These are phyloP conservation scores for Populus tomentosa DNA, from an alignment of 441 rosid species.

Conservation along the genomic window DNA sequence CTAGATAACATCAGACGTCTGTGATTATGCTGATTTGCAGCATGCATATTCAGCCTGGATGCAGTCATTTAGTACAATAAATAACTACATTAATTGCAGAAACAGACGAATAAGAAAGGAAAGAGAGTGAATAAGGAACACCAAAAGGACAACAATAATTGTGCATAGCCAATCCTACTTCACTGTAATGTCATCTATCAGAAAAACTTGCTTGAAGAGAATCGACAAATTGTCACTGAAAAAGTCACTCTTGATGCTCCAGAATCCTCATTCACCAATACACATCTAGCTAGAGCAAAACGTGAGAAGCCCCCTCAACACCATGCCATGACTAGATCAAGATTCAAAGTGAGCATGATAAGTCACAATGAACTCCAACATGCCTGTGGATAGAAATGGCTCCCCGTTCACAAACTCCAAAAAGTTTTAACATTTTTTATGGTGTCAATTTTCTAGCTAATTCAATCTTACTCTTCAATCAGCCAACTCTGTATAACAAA, in stretches of 20 bases:
- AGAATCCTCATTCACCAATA: not conserved
- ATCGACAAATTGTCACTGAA: not conserved
- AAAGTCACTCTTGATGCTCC: not conserved
- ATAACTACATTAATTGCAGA: not conserved
- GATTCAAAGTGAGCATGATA: not conserved
- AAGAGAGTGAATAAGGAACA: not conserved
- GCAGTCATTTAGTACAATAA: not conserved
- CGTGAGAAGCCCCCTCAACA: not conserved
- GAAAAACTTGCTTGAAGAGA: not conserved
- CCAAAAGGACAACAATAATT: not conserved
- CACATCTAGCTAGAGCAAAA: not conserved
- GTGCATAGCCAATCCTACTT: not conserved
- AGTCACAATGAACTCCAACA: not conserved
- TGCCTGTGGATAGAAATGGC: not conserved
- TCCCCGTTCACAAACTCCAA: not conserved
- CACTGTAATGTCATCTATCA: not conserved
- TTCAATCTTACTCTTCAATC: not conserved
- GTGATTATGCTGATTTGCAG: not conserved
- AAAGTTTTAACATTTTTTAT: not conserved
- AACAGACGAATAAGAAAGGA: not conserved
- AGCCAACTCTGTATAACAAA: not conserved
- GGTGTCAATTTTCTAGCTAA: not conserved
- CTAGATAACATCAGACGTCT: not conserved
- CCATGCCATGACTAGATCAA: not conserved
- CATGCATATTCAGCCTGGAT: not conserved